Base-by-base conservation (phyloP, 208 protist genomes). In the Herpetomonas muscarum region DNA sequence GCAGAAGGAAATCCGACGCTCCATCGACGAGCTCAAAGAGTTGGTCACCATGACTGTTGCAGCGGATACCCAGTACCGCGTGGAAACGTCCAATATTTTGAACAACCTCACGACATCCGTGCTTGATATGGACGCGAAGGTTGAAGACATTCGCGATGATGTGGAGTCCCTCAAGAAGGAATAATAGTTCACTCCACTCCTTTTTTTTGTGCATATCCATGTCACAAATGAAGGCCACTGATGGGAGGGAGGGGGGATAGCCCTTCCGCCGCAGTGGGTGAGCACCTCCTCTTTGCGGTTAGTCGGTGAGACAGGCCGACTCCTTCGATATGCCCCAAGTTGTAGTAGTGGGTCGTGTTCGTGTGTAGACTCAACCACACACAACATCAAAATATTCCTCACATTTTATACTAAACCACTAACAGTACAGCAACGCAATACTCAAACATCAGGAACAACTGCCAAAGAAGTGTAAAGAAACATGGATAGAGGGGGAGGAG, bases 21-120 rank as follows among this genome's bases (percentile, higher is more conserved):
- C 67, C 10, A 22, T 93, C 30, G 61, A 75, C 19, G 79, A 85
- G 51, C 41, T 94, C 21, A 70, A 74, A 32, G 53, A 87, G 54
- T 26, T 81, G 15, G 15, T 94, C 15, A 52, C 73, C 6, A 25
- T 63, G 2, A 58, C 55, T 3, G 41, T 70, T 24, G 39, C 53
- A 3, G 29, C 47, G 12, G 63, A 74, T 22, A 31, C 44, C 12
- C 69, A 55, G 15, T 90, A 84, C 52, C 76, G 75, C 21, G 74
- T 42, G 15, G 87, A 94, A 51, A 71, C 77, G 12, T 89, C 81
- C 0, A 78, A 73, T 2, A 68, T 94, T 19, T 64, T 94, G 12
- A 82, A 85, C 53, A 72, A 90, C 53, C 69, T 94, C 25, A 79
- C 87, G 12, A 67, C 76, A 12, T 80, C 81, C 15, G 57, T 94